Conservation (phyloP, 805 yeast genomes). For the Wickerhamomyces bovis region DNA sequence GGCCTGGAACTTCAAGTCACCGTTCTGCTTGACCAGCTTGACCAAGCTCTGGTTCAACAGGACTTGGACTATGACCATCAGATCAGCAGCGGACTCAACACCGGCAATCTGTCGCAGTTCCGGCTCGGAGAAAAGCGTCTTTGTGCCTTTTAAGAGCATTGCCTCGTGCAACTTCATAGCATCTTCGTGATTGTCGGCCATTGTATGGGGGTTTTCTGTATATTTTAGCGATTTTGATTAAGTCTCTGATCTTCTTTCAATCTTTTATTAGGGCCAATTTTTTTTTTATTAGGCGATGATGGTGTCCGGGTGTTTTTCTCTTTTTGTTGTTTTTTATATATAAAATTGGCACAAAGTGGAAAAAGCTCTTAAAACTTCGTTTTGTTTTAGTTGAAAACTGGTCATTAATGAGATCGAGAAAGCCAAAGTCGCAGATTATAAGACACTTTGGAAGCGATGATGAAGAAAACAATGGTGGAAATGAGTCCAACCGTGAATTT, state of each 20-base stretch:
- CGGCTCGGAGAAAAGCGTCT: constrained; percentile 55
- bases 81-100: constrained; percentile 34
- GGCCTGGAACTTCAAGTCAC: constrained; percentile 68
- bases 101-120: constrained; percentile 53
- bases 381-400: no score
- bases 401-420: constrained; percentile 16
- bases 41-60: constrained; percentile 53
- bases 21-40: constrained; percentile 63
- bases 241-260: neutral
- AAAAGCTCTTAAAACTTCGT: neutral
- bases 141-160: constrained; percentile 50
- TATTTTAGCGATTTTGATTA: neutral
- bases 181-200: constrained; percentile 26
- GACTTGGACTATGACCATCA: constrained; percentile 46
- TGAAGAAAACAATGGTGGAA: neutral
- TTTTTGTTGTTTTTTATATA: no score
- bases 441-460: constrained; percentile 6
- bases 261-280: no score
- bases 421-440: constrained; percentile 16
- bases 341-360: neutral
- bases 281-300: constrained; percentile 3
- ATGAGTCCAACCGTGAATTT: neutral
- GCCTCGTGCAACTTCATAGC: constrained; percentile 56
- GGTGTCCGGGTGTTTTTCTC: constrained; percentile 3
- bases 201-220: neutral